These are phyloP conservation scores for Sporothrix globosa DNA, from an alignment of 2,329 filamentous ascomycete genomes.

Conservation along the genomic window DNA sequence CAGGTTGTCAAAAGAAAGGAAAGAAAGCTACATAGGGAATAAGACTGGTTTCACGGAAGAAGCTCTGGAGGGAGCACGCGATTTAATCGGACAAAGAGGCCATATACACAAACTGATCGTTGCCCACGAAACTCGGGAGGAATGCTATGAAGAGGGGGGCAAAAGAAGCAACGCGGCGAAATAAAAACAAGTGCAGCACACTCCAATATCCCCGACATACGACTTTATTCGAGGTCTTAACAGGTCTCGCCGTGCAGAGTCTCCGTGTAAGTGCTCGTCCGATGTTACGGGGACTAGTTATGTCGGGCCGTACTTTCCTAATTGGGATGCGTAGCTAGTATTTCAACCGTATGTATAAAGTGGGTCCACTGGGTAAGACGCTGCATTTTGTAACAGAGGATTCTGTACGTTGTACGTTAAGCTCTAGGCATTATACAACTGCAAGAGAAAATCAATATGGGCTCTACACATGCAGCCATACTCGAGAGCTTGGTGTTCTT, in stretches of 20 bases:
- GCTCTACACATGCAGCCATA: neutral
- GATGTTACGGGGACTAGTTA: neutral
- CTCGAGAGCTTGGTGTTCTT: neutral
- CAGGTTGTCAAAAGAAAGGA: neutral
- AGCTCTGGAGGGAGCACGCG: too few species aligned
- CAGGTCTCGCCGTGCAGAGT: neutral
- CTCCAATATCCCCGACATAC: neutral
- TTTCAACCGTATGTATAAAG: neutral
- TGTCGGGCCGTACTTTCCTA: conserved; percentile 22
- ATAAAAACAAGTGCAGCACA: neutral
- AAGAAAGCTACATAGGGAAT: neutral
- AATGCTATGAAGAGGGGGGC: neutral
- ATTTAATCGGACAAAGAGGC: neutral
- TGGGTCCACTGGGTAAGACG: neutral
- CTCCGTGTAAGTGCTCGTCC: conserved; percentile 21
- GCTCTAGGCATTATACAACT: neutral
- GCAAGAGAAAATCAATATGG: neutral
- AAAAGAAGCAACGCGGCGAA: neutral
- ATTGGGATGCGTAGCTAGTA: neutral
- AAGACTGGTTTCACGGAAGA: neutral
- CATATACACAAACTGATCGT: neutral
- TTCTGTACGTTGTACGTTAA: neutral
- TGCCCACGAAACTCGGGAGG: conserved; percentile 3
- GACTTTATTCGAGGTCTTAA: neutral
- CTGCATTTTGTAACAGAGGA: neutral